Evolutionary conservation across 495 filamentous ascomycete genomes (phyloP), one percentile per base, ranked within the genome.

Genomic region (Xylaria sp.): DNA sequence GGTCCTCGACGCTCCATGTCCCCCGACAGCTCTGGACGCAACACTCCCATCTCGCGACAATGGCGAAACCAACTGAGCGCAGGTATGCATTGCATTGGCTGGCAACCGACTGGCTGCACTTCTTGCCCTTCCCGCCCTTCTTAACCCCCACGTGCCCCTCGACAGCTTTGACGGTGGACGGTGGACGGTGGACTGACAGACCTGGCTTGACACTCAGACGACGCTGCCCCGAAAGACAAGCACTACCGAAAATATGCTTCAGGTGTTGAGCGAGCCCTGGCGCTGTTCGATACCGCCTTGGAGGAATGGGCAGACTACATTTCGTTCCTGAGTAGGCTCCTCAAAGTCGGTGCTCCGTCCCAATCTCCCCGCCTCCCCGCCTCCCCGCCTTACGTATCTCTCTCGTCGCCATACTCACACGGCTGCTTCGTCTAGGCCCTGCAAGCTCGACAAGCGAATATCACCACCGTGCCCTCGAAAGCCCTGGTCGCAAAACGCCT

Each of bases 231-330:
- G 71, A 97, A 96, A 80, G 95, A 99, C 82, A 97, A 97, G 81
- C 88, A 88, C 73, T 97, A 93, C 77, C 93, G 95, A 71, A 89
- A 93, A 74, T 99, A 97, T 90, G 93, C 93, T 31, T 91, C 91
- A 48, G 90, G 89, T 62, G 90, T 99, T 68, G 94, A 98, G 77
- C 87, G 94, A 79, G 93, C 94, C 48, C 85, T 99, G 72, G 90
- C 93, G 35, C 83, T 97, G 35, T 99, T 98, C 82, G 96, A 99
- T 81, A 94, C 91, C 26, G 89, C 93, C 61, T 84, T 97, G 72
- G 93, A 98, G 81, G 96, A 98, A 89, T 99, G 96, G 96, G 95
- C 97, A 43, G 96, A 99, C 79, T 99, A 99, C 77, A 98, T 99
- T 77, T 97, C 95, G 12, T 98, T 98, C 79, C 85, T 99, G 41